These are phyloP conservation scores for Nephelium lappaceum DNA, from an alignment of 345 rosid genomes.

Conservation along the genomic window DNA sequence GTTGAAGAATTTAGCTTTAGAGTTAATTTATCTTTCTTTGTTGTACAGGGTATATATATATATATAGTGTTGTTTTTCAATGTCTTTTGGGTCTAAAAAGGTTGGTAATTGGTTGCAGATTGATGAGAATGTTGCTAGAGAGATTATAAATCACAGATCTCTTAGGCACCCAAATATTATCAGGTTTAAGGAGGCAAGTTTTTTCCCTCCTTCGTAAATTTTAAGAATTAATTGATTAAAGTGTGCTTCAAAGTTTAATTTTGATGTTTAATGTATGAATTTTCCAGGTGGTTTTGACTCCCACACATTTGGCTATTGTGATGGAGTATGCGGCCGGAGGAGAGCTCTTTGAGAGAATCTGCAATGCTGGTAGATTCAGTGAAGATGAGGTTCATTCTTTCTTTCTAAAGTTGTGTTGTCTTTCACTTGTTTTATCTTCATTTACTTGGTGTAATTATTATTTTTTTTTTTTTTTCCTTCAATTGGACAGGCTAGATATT, in stretches of 20 bases:
- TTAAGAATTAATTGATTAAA: not conserved
- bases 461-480: constrained; percentile 3
- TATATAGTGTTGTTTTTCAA: not conserved
- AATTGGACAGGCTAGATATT: constrained; percentile 74
- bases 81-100: not conserved
- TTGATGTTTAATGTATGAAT: constrained; percentile 1
- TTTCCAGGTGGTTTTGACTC: constrained; percentile 73
- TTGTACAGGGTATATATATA: not conserved
- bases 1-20: not conserved
- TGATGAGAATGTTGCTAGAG: constrained; percentile 94
- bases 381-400: constrained; percentile 72
- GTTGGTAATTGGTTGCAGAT: constrained; percentile 46
- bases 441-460: not conserved
- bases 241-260: not conserved
- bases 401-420: not conserved
- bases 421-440: not conserved
- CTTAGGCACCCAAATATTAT: constrained; percentile 91
- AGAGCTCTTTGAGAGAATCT: constrained; percentile 87
- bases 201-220: not conserved
- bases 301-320: constrained; percentile 85
- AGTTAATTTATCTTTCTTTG: not conserved
- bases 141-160: constrained; percentile 94
- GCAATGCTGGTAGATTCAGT: constrained; percentile 90
- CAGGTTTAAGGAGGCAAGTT: constrained; percentile 79
- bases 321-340: constrained; percentile 98